Percentiles rank a stretch among this genome's conserved stretches.
Conservation (phyloP, 805 yeast species). For the Candida montana region DNA sequence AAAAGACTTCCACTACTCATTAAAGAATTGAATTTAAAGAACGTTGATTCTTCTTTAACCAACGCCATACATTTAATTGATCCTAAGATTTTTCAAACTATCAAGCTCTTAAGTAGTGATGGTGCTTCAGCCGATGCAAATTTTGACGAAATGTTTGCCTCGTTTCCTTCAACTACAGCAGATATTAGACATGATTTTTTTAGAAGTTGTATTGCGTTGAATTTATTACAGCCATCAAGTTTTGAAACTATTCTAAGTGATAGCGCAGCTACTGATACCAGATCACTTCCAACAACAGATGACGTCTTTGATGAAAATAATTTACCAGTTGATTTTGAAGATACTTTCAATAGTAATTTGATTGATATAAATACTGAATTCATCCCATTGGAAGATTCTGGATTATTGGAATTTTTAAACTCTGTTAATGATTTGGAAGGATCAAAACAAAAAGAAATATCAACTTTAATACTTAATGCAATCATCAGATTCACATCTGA, state of each 20-base stretch:
- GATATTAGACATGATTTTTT: constrained; percentile 49
- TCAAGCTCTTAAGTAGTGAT: constrained; percentile 17
- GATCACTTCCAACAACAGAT: constrained; percentile 29
- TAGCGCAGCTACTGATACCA: constrained; percentile 33
- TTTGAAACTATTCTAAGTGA: constrained; percentile 33
- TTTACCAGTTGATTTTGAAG: constrained; percentile 25
- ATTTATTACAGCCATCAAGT: constrained; percentile 30
- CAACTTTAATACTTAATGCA: constrained; percentile 31
- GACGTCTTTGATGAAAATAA: constrained; percentile 30
- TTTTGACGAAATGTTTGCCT: constrained; percentile 45
- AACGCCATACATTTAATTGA: constrained; percentile 30
- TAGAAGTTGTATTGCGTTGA: constrained; percentile 37
- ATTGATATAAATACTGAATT: constrained; percentile 42
- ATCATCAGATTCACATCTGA: constrained; percentile 32
- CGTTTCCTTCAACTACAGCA: constrained; percentile 39
- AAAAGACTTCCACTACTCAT: constrained; percentile 44
- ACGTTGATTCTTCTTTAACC: constrained; percentile 24
- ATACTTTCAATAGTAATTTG: constrained; percentile 26
- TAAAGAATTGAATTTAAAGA: constrained; percentile 26
- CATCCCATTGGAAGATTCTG: constrained; percentile 46
- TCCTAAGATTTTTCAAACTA: constrained; percentile 26
- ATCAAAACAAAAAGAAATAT: constrained; percentile 39
- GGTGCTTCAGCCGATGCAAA: constrained; percentile 18
- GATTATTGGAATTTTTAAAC: constrained; percentile 44
- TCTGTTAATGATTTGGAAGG: constrained; percentile 43